phyloP scores from a whole-genome alignment of 2,329 filamentous ascomycete species.

The Trichoderma semiorbis region DNA sequence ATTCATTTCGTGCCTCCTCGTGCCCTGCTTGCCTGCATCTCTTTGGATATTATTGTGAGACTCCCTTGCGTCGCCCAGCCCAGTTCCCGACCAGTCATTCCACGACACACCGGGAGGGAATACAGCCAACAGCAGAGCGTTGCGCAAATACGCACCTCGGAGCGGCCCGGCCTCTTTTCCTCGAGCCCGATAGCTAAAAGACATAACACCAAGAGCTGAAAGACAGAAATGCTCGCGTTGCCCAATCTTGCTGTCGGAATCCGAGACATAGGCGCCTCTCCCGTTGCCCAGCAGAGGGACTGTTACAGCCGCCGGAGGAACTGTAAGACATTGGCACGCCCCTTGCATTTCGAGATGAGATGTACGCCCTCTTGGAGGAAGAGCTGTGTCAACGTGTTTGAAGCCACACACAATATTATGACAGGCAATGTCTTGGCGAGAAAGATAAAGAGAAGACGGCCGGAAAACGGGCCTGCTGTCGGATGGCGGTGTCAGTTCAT shows the following conservation, averaged over 20 bases:
- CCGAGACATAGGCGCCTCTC: neutral
- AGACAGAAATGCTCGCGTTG: neutral
- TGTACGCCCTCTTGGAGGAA: neutral
- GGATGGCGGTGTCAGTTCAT: neutral
- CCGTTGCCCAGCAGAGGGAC: neutral
- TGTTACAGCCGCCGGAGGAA: neutral
- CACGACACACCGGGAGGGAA: neutral
- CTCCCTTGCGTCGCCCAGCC: neutral
- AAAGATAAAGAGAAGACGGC: neutral
- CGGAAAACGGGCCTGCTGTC: neutral
- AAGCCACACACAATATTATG: neutral
- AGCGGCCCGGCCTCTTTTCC: neutral
- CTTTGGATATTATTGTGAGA: constrained; percentile 5
- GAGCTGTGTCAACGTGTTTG: neutral
- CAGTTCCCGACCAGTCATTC: neutral
- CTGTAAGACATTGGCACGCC: neutral
- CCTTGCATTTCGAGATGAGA: neutral
- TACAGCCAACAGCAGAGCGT: neutral
- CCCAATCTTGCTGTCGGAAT: neutral
- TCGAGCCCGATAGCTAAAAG: neutral
- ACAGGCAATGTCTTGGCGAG: neutral
- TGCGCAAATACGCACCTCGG: neutral
- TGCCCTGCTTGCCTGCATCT: neutral
- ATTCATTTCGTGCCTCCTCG: neutral
- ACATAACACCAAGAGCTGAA: neutral